These are phyloP conservation scores for Ceratocystis diversiconidia DNA, from an alignment of 2,329 filamentous ascomycete genomes.

Conservation along the genomic window DNA sequence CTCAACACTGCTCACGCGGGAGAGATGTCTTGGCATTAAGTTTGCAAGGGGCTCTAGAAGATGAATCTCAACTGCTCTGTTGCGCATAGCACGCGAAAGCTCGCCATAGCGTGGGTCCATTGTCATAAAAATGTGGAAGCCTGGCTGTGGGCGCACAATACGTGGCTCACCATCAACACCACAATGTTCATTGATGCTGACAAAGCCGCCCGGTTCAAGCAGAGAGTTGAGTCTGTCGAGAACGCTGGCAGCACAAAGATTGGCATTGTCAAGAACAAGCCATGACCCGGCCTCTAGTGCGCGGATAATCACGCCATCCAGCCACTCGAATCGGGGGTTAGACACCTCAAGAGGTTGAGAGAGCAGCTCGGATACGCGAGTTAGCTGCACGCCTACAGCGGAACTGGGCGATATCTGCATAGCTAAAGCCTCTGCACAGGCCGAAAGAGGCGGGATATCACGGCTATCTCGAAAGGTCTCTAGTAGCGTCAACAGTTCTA, in stretches of 20 bases:
- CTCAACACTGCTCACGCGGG: slow-evolving; percentile 35
- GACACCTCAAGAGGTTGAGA: slow-evolving; percentile 43
- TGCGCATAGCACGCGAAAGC: slow-evolving; percentile 89
- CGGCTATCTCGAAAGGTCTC: slow-evolving; percentile 23
- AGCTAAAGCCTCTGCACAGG: slow-evolving; percentile 29
- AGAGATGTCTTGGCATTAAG: slow-evolving; percentile 24
- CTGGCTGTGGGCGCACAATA: slow-evolving; percentile 64
- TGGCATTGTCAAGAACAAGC: slow-evolving; percentile 93
- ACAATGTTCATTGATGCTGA: slow-evolving; percentile 89
- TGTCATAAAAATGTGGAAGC: slow-evolving; percentile 87
- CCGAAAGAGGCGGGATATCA: slow-evolving; percentile 28
- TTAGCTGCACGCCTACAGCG: slow-evolving; percentile 34
- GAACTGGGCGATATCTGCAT: slow-evolving; percentile 31
- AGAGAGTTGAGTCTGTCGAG: slow-evolving; percentile 88
- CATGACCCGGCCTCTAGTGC: slow-evolving; percentile 76
- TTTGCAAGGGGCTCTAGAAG: slow-evolving; percentile 37
- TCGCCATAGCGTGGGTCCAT: slow-evolving; percentile 88
- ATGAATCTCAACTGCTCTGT: slow-evolving; percentile 82
- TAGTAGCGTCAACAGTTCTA: slow-evolving; percentile 39
- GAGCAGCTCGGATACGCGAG: slow-evolving; percentile 36
- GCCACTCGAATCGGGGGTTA: slow-evolving; percentile 83
- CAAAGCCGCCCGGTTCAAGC: slow-evolving; percentile 72
- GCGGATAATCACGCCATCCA: slow-evolving; percentile 81
- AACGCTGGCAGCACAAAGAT: slow-evolving; percentile 88
- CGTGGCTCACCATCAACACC: slow-evolving; percentile 67